Conservation (phyloP, 371 early-diverging fungal species). For the Apophysomyces variabilis region DNA sequence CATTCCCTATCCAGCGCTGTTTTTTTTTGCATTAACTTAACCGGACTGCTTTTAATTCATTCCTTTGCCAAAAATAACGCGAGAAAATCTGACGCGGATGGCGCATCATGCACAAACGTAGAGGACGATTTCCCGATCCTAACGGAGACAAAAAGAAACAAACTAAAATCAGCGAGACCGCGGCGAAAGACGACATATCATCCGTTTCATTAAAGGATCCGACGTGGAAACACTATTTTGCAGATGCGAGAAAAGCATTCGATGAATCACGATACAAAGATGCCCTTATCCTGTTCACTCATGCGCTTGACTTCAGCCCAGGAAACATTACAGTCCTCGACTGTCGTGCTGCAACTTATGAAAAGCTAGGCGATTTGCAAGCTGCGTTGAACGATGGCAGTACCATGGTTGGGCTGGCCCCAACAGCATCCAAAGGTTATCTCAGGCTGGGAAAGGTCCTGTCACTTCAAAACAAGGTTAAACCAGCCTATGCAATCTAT, state of each 20-base stretch:
- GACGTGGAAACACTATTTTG: slow-evolving; percentile 34
- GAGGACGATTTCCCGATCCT: background rate
- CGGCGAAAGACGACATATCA: background rate
- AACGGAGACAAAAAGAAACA: background rate
- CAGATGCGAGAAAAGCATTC: slow-evolving; percentile 33
- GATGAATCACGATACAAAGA: slow-evolving; percentile 28
- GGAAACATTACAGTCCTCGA: slow-evolving; percentile 35
- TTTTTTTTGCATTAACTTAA: no score
- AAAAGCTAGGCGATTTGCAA: slow-evolving; percentile 25
- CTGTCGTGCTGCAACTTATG: slow-evolving; percentile 42
- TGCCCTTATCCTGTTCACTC: slow-evolving; percentile 30
- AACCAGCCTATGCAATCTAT: slow-evolving; percentile 27
- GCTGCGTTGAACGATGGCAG: slow-evolving; percentile 35
- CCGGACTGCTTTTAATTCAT: no score
- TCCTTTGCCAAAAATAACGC: no score
- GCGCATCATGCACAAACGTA: slow-evolving; percentile 5
- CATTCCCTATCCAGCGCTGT: no score
- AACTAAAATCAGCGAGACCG: background rate
- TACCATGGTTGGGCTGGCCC: slow-evolving; percentile 27
- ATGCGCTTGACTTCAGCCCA: slow-evolving; percentile 21
- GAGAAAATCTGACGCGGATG: background rate
- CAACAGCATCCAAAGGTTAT: slow-evolving; percentile 42
- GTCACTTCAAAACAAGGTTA: slow-evolving; percentile 19
- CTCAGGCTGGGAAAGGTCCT: slow-evolving; percentile 40
- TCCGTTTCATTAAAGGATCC: background rate